These are phyloP conservation scores for Cladophialophora psammophila DNA, from an alignment of 2,329 filamentous ascomycete genomes.

Conservation along the genomic window DNA sequence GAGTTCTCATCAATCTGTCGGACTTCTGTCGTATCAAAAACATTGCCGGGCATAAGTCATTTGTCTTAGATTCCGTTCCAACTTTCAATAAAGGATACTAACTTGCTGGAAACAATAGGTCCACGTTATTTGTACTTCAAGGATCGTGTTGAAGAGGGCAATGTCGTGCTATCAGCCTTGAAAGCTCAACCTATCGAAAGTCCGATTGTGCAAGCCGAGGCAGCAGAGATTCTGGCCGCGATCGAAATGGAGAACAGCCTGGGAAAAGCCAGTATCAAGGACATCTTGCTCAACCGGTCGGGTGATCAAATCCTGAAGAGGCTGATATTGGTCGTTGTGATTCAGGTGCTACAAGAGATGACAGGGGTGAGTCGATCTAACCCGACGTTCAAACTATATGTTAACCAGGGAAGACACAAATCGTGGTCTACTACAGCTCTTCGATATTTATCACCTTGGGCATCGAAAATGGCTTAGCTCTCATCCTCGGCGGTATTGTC, in stretches of 20 bases:
- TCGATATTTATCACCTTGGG: slow-evolving; percentile 22
- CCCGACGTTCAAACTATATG: neutral
- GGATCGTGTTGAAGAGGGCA: slow-evolving; percentile 5
- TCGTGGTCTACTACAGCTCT: slow-evolving; percentile 24
- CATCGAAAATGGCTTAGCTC: slow-evolving; percentile 10
- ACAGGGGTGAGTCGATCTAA: slow-evolving; percentile 12
- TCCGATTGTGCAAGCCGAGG: slow-evolving; percentile 12
- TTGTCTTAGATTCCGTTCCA: too few relatives aligned
- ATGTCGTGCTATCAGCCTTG: slow-evolving; percentile 2
- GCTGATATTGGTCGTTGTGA: slow-evolving; percentile 11
- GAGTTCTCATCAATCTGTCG: neutral
- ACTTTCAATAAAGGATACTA: too few relatives aligned
- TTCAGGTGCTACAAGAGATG: slow-evolving; percentile 24
- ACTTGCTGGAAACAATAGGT: too few relatives aligned
- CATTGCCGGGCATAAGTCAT: too few relatives aligned
- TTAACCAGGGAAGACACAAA: slow-evolving; percentile 9
- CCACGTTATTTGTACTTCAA: slow-evolving; percentile 15
- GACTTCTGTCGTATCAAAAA: neutral
- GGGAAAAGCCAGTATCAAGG: slow-evolving; percentile 15
- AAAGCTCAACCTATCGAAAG: slow-evolving; percentile 43
- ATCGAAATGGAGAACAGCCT: slow-evolving; percentile 19
- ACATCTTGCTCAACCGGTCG: slow-evolving; percentile 12
- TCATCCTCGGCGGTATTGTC: slow-evolving; percentile 19
- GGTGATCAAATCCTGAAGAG: slow-evolving; percentile 18
- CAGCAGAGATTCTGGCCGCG: slow-evolving; percentile 14